Percentiles rank a stretch among this genome's conserved stretches.
These are phyloP conservation scores for Yarrowia sp. DNA, from an alignment of 805 yeast genomes.

Conservation along the genomic window DNA sequence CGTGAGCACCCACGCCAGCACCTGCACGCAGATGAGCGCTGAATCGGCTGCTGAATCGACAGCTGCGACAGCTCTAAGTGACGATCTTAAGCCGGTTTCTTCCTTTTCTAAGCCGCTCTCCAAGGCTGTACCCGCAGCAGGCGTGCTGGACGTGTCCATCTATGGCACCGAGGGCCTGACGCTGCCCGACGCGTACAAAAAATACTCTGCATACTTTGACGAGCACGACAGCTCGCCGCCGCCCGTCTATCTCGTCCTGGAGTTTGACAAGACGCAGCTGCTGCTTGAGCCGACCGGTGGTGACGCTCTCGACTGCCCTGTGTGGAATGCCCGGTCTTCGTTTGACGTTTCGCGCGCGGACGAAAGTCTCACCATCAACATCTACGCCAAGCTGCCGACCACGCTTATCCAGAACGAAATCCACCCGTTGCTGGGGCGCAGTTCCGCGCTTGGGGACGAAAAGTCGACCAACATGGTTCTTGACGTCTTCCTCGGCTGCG, in stretches of 20 bases:
- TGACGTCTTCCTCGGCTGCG: slow-evolving; percentile 75
- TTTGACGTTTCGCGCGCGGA: slow-evolving; percentile 75
- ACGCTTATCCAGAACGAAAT: slow-evolving; percentile 1
- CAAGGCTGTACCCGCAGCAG: neutral
- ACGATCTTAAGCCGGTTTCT: neutral
- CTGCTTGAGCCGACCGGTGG: slow-evolving; percentile 87
- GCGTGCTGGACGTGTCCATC: slow-evolving; percentile 4
- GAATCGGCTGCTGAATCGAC: neutral
- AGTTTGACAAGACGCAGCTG: slow-evolving; percentile 91
- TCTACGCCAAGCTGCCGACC: slow-evolving; percentile 66
- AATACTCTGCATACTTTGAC: slow-evolving; percentile 11
- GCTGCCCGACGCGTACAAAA: slow-evolving; percentile 1
- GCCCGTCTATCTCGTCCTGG: slow-evolving; percentile 80
- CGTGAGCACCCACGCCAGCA: neutral
- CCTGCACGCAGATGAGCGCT: neutral
- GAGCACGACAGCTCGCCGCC: slow-evolving; percentile 40
- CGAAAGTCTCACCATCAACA: slow-evolving; percentile 67
- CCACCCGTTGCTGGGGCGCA: slow-evolving; percentile 11
- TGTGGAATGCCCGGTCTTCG: slow-evolving; percentile 86
- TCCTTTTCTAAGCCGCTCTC: neutral
- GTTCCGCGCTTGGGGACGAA: slow-evolving; percentile 9
- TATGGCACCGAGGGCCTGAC: slow-evolving; percentile 15
- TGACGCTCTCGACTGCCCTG: slow-evolving; percentile 62
- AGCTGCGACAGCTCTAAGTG: neutral
- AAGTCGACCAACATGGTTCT: slow-evolving; percentile 39